These are phyloP conservation scores for Raphanus hybrid DNA, from an alignment of 441 rosid species.

Conservation along the genomic window DNA sequence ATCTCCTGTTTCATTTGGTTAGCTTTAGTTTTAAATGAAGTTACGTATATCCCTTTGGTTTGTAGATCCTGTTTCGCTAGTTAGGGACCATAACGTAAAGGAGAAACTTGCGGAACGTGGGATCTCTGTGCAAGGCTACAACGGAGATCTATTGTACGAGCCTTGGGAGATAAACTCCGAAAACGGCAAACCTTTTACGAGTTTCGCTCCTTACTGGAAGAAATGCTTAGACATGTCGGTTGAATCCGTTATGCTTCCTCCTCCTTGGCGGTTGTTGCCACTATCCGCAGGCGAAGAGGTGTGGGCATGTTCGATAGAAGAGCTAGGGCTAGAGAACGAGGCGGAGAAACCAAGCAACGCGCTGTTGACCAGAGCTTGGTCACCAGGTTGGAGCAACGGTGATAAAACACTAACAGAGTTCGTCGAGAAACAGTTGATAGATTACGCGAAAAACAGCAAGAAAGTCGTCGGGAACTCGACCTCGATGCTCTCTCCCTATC, in stretches of 20 bases:
- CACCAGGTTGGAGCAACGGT: slow-evolving; percentile 89
- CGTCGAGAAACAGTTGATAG: slow-evolving; percentile 60
- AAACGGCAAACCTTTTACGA: slow-evolving; percentile 68
- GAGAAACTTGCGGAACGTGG: slow-evolving; percentile 71
- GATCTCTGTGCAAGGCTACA: slow-evolving; percentile 79
- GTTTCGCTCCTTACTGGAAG: slow-evolving; percentile 70
- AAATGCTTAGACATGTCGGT: slow-evolving; percentile 67
- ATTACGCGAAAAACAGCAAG: slow-evolving; percentile 58
- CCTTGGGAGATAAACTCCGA: slow-evolving; percentile 88
- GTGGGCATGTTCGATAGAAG: slow-evolving; percentile 65
- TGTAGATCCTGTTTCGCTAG: slow-evolving; percentile 83
- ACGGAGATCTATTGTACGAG: slow-evolving; percentile 82
- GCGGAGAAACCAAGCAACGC: slow-evolving; percentile 83
- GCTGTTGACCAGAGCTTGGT: slow-evolving; percentile 84
- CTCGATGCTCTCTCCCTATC: slow-evolving; percentile 82
- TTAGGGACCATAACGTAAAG: slow-evolving; percentile 78
- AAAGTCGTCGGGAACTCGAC: slow-evolving; percentile 67
- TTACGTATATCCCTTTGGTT: slow-evolving; percentile 10
- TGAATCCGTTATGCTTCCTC: slow-evolving; percentile 67
- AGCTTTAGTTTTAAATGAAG: background rate
- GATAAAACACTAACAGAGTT: slow-evolving; percentile 69
- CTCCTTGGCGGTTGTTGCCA: slow-evolving; percentile 68
- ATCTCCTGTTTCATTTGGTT: too few species aligned
- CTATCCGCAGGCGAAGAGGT: slow-evolving; percentile 52
- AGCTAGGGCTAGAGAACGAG: slow-evolving; percentile 80